These are phyloP conservation scores for Pichia exigua DNA, from an alignment of 805 yeast species.

Conservation along the genomic window DNA sequence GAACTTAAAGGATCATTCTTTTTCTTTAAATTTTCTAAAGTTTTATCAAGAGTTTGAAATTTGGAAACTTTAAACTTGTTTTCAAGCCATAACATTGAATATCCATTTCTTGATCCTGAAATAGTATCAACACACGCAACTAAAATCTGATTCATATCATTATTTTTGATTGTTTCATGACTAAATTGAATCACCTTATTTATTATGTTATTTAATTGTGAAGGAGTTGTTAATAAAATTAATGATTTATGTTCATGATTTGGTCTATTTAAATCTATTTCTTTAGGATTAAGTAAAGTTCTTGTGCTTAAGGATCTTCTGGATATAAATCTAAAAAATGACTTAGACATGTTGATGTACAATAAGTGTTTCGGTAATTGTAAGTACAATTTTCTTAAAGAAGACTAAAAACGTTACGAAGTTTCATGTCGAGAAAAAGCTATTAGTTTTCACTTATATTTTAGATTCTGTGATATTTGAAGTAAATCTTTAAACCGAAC, in stretches of 20 bases:
- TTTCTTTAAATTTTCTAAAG: background rate
- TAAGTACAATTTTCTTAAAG: too few relatives aligned
- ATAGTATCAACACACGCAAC: slow-evolving; percentile 25
- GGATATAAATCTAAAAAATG: background rate
- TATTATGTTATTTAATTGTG: slow-evolving; percentile 17
- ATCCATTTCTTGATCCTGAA: slow-evolving; percentile 17
- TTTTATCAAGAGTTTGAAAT: slow-evolving; percentile 9
- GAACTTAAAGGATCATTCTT: slow-evolving; percentile 11
- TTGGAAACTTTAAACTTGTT: slow-evolving; percentile 10
- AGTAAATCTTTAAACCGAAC: slow-evolving; percentile 1
- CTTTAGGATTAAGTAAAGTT: slow-evolving; percentile 15
- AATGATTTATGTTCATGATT: slow-evolving; percentile 15
- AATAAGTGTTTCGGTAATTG: background rate
- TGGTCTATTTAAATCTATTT: slow-evolving; percentile 1
- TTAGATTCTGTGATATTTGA: background rate
- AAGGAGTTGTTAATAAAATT: slow-evolving; percentile 24
- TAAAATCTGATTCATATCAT: slow-evolving; percentile 12
- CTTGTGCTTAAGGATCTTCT: background rate
- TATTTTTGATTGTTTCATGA: slow-evolving; percentile 1
- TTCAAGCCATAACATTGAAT: slow-evolving; percentile 25
- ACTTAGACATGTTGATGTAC: background rate
- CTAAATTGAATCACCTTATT: slow-evolving; percentile 9
- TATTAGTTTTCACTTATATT: too few relatives aligned
- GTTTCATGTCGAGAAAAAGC: background rate
- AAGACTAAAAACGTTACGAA: too few relatives aligned